Evolutionary conservation across 1,284 basidiomycete species (phyloP), one percentile per base, ranked within the genome.

Genomic region (Volvariella volvacea): DNA sequence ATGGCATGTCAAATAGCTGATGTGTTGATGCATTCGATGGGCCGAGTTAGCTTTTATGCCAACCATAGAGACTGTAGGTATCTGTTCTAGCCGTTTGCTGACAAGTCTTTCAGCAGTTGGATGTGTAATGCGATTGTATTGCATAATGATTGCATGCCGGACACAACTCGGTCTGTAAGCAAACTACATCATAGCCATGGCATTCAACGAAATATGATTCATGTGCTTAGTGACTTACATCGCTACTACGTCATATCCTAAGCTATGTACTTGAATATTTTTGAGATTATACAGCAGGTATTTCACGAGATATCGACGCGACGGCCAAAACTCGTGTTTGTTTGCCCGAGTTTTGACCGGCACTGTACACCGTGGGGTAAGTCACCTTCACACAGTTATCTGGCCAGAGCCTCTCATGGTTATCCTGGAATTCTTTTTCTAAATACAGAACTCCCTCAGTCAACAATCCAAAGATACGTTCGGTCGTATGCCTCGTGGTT

Each of bases 401-500:
- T 19, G 16, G 20, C 25, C 33, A 3, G 32, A 20, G n/a, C n/a
- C n/a, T n/a, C n/a, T n/a, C n/a, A n/a, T n/a, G n/a, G n/a, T n/a
- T n/a, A n/a, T n/a, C n/a, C n/a, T n/a, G n/a, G n/a, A n/a, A n/a
- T n/a, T n/a, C n/a, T n/a, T n/a, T n/a, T n/a, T n/a, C n/a, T n/a
- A n/a, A n/a, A n/a, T n/a, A n/a, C 15, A 65, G 62, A 55, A 14
- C 49, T 63, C 12, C 58, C 61, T 6, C 60, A 62, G 22, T 44
- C 47, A 3, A 57, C 55, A 15, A 43, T 63, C 2, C 50, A 49
- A 20, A 52, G 58, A 17, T 63, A 63, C 43, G 36, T 64, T n/a
- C 55, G 55, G 8, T 54, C 58, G 32, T 67, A 70, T 57, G 61
- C 68, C 20, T 63, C 65, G 41, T 68, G 58, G 52, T 66, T 66